Evolutionary conservation across 2,329 filamentous ascomycete species (phyloP), one percentile per base, ranked within the genome.

Genomic region (Sarocladium kiliense): DNA sequence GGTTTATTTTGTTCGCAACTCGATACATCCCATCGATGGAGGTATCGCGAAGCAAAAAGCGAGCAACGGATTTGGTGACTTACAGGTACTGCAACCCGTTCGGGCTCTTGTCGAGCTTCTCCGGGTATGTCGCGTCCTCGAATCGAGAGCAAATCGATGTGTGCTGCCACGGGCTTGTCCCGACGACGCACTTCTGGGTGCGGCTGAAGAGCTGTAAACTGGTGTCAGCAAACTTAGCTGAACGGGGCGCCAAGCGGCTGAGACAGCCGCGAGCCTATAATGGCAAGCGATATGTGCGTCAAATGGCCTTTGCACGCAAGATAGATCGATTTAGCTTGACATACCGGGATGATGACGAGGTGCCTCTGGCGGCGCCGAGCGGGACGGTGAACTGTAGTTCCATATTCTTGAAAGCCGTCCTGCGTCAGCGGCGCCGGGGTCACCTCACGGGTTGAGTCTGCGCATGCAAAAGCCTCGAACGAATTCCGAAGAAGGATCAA

Each of bases 61-160:
- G 14, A 21, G 6, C 39, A 23, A 44, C 18, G 23, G 3, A 23
- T 6, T 44, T 3, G 12, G 10, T 30, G 12, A 65, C 68, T 67
- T 60, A 73, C 70, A 73, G 14, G 69, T 72, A 30, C 58, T 61
- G 53, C 70, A 73, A 30, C 70, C 70, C 14, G 70, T 71, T 18
- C 70, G 70, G 16, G 70, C 69, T 39, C 70, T 65, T 2, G 66
- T 68, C 11, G 70, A 71, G 58, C 70, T 72, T 21, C 70, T 67
- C 14, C 70, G 63, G 6, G 70, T 73, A 56, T 73, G 70, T 53
- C 69, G 64, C 7, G 68, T 66, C 54, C 69, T 62, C 5, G 70
- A 62, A 34, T 71, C 69, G 36, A 73, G 68, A 2, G 70, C 70
- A 61, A 73, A 73, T 16, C 68, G 64, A 65, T 71, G 67, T 9